These are phyloP conservation scores for Cornus controversa DNA, from an alignment of 148 eudicot species.

Conservation along the genomic window DNA sequence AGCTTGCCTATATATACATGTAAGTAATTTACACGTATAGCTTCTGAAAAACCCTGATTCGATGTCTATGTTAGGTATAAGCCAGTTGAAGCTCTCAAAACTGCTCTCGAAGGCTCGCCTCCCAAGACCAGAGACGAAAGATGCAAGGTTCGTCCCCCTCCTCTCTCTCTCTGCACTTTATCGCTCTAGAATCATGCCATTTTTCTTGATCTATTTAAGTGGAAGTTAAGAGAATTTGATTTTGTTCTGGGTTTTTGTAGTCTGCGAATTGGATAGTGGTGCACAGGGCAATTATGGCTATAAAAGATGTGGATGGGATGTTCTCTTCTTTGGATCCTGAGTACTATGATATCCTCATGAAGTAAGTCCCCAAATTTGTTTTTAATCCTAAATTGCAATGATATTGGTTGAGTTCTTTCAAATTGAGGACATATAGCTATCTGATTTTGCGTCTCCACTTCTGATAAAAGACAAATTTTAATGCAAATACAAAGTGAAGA, in stretches of 20 bases:
- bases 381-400: neutral
- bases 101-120: conserved; percentile 91
- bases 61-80: conserved; percentile 41
- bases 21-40: neutral
- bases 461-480: neutral
- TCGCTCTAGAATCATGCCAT: neutral
- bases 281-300: conserved; percentile 94
- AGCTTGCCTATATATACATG: neutral
- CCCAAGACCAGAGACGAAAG: conserved; percentile 79
- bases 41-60: neutral
- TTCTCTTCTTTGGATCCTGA: conserved; percentile 82
- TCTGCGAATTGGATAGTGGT: conserved; percentile 97
- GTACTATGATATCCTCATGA: conserved; percentile 94
- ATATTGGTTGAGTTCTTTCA: neutral
- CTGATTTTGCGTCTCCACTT: neutral
- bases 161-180: neutral
- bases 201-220: conserved; percentile 5
- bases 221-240: neutral
- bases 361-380: conserved; percentile 44
- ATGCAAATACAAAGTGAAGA: neutral
- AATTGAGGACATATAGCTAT: neutral
- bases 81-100: conserved; percentile 94
- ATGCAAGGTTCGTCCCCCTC: conserved; percentile 55
- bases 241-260: conserved; percentile 34
- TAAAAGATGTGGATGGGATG: conserved; percentile 89